Base-by-base conservation (phyloP, 169 alveolate genomes). In the Plasmodium coatneyi region DNA sequence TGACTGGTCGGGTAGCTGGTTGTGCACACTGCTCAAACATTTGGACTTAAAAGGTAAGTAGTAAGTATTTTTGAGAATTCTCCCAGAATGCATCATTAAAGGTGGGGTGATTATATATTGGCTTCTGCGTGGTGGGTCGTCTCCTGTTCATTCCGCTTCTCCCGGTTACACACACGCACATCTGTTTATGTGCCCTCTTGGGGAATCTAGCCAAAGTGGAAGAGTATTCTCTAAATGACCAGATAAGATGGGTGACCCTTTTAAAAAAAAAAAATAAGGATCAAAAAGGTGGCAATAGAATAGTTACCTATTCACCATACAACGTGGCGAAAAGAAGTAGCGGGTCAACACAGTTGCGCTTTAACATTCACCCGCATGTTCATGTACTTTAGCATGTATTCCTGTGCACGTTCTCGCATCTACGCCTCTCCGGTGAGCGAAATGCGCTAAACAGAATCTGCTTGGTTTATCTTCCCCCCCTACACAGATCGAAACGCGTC, bases 41-140 rank as follows among this genome's bases (percentile, higher is more conserved):
- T 72, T 89, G n/a, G 87, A 54, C 54, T 89, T 89, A 70, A 28
- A 80, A 12, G 89, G 94, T 70, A 80, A 89, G 71, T 70, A 66
- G 34, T 89, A 89, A 19, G 78, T 79, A 70, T 89, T 89, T 46
- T 89, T 78, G 19, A 80, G 34, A 79, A 54, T 22, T 79, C 72
- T 89, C 4, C 79, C 72, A n/a, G 94, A 79, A 56, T 89, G 49
- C 94, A 89, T 89, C 80, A 76, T 78, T 19, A 9, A 9, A 7
- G 7, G 39, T n/a, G 7, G 49, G 16, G 72, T 70, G 7, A 14
- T 71, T 83, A 43, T 39, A 5, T 36, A 14, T 32, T 5, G 71
- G 10, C 66, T 83, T 30, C 39, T 34, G 32, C n/a, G n/a, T 16
- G 39, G 22, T 16, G 39, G 16, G 22, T 43, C n/a, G 4, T 43